A percentile compares a stretch with the other conserved stretches of the same genome.
These are phyloP conservation scores for Periconia sp. DNA, from an alignment of 2,329 filamentous ascomycete species.

Conservation along the genomic window DNA sequence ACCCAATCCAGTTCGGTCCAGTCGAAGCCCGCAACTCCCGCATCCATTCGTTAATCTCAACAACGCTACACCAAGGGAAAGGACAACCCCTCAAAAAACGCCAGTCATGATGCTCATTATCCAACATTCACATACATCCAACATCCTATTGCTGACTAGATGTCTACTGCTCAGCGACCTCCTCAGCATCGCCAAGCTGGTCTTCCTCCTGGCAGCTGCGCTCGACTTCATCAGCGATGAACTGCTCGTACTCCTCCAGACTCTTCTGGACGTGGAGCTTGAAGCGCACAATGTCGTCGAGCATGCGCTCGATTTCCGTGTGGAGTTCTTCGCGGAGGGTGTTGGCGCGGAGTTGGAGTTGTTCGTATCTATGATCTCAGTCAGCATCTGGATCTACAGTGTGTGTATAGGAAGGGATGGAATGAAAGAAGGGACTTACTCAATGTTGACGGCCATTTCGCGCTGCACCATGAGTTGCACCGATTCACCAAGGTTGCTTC, in stretches of 20 bases:
- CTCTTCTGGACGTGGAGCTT: constrained; percentile 96
- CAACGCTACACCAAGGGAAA: too few relatives aligned
- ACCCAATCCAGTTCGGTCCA: background rate
- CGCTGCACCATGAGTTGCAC: constrained; percentile 92
- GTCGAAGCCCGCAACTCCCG: background rate
- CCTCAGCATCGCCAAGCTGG: constrained; percentile 38
- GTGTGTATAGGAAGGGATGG: background rate
- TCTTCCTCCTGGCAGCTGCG: constrained; percentile 59
- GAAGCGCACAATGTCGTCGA: constrained; percentile 98
- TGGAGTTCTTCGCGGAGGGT: constrained; percentile 95
- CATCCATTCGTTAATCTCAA: background rate
- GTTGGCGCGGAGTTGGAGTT: constrained; percentile 83
- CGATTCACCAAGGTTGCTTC: constrained; percentile 79
- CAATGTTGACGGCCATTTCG: constrained; percentile 95
- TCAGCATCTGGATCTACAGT: constrained; percentile 9
- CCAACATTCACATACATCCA: constrained; percentile 2
- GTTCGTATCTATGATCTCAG: constrained; percentile 73
- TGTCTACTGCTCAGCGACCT: constrained; percentile 25
- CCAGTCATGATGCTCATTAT: constrained; percentile 6
- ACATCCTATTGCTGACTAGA: background rate
- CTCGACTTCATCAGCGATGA: constrained; percentile 93
- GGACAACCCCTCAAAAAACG: too few relatives aligned
- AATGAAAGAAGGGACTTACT: constrained; percentile 63
- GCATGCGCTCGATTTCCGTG: constrained; percentile 91
- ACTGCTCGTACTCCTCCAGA: constrained; percentile 91